These are phyloP conservation scores for Serendipita sp. DNA, from an alignment of 768 basidiomycete species.

Conservation along the genomic window DNA sequence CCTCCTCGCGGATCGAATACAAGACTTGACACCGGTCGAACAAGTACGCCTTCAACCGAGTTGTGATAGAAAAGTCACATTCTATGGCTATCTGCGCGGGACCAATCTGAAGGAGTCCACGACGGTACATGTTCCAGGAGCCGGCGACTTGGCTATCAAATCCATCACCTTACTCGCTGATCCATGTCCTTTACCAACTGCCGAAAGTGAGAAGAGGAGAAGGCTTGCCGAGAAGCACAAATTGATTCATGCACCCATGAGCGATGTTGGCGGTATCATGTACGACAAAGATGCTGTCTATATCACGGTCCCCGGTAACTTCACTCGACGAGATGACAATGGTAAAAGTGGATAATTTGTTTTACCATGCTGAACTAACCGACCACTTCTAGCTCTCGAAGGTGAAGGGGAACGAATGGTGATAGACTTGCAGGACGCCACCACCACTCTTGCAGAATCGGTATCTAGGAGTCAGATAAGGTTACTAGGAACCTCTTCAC, in stretches of 20 bases:
- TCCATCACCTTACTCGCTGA: constrained; percentile 67
- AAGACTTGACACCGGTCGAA: constrained; percentile 87
- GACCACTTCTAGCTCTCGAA: constrained; percentile 37
- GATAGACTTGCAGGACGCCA: constrained; percentile 83
- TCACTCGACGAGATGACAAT: constrained; percentile 59
- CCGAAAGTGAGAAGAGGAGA: constrained; percentile 76
- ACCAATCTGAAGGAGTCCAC: constrained; percentile 63
- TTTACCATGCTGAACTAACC: not conserved
- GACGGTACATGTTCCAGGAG: constrained; percentile 86
- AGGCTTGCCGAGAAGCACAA: constrained; percentile 94
- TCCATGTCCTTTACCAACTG: constrained; percentile 87
- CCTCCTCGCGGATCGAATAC: constrained; percentile 83
- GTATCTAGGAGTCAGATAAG: constrained; percentile 69
- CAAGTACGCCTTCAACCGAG: constrained; percentile 65
- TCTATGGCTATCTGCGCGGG: constrained; percentile 91
- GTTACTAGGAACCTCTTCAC: constrained; percentile 69
- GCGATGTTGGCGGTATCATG: constrained; percentile 88
- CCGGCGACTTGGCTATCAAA: constrained; percentile 72
- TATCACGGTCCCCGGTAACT: constrained; percentile 93
- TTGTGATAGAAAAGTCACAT: constrained; percentile 81
- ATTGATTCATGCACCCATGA: constrained; percentile 94
- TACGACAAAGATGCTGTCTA: constrained; percentile 98
- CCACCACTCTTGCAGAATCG: constrained; percentile 64
- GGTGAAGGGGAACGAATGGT: constrained; percentile 98
- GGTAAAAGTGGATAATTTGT: constrained; percentile 22